Conservation (phyloP, 768 basidiomycete species). For the Serpula lacrymans region DNA sequence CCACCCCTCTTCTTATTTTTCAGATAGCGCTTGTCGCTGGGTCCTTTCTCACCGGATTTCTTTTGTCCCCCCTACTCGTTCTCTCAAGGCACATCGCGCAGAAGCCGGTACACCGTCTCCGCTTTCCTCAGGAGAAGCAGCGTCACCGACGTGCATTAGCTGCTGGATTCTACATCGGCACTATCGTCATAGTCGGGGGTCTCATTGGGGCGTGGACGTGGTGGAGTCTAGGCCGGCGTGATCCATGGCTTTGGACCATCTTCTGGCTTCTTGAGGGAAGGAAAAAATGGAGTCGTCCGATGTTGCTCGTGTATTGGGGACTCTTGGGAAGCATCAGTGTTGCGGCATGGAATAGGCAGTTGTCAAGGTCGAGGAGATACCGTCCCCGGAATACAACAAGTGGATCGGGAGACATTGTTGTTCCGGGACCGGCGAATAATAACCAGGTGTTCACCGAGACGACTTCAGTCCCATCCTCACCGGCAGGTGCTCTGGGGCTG, state of each 20-base stretch:
- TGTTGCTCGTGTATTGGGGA: slow-evolving; percentile 84
- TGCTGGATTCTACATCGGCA: slow-evolving; percentile 76
- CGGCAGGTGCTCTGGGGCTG: slow-evolving; percentile 29
- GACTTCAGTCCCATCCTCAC: slow-evolving; percentile 2
- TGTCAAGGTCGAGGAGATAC: slow-evolving; percentile 72
- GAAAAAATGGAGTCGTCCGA: slow-evolving; percentile 74
- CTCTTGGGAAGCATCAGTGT: slow-evolving; percentile 78
- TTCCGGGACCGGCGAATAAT: slow-evolving; percentile 23
- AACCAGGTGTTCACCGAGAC: slow-evolving; percentile 18
- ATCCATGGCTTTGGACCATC: slow-evolving; percentile 87
- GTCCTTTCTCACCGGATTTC: slow-evolving; percentile 86
- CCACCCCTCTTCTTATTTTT: slow-evolving; percentile 88
- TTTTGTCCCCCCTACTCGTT: slow-evolving; percentile 90
- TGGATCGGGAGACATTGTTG: slow-evolving; percentile 33
- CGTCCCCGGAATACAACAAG: slow-evolving; percentile 41
- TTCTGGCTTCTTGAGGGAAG: slow-evolving; percentile 75
- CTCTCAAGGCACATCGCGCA: slow-evolving; percentile 91
- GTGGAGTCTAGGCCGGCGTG: slow-evolving; percentile 75
- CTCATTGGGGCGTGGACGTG: slow-evolving; percentile 91
- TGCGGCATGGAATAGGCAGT: slow-evolving; percentile 91
- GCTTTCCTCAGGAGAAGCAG: slow-evolving; percentile 78
- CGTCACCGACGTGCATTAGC: slow-evolving; percentile 82
- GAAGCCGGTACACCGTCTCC: slow-evolving; percentile 76
- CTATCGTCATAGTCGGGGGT: slow-evolving; percentile 72
- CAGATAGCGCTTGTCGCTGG: slow-evolving; percentile 93